Evolutionary conservation across 116 monocot genomes (phyloP).

Genomic region (Iris pallida): DNA sequence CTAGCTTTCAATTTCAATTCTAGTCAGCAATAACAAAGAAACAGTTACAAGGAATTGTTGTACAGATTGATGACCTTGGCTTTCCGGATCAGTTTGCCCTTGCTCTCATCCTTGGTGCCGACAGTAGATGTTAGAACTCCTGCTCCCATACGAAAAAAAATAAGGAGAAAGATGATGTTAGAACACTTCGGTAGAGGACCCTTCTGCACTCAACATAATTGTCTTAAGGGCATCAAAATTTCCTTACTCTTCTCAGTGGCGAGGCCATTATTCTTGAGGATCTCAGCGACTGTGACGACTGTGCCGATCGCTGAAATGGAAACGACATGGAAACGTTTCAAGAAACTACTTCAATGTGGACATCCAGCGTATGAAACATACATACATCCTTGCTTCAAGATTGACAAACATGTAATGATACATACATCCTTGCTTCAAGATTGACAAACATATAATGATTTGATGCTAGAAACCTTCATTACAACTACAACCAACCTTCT

Average conservation of each 20-base stretch:
- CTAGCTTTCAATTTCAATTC: neutral
- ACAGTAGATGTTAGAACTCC: slow-evolving; percentile 12
- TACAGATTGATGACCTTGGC: slow-evolving; percentile 13
- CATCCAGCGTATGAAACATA: too few species aligned
- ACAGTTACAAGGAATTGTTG: neutral
- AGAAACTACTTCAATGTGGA: too few species aligned
- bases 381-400: too few species aligned
- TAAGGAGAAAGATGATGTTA: too few species aligned
- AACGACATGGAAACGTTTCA: neutral
- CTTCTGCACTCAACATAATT: neutral
- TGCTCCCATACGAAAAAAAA: neutral
- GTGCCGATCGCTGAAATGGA: slow-evolving; percentile 14
- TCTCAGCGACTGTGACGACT: slow-evolving; percentile 20
- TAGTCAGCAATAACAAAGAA: neutral
- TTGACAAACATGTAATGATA: too few species aligned
- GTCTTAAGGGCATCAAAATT: neutral
- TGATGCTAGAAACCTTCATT: too few species aligned
- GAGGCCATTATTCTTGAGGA: slow-evolving; percentile 25
- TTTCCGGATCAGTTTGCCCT: slow-evolving; percentile 19
- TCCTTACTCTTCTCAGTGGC: slow-evolving; percentile 20
- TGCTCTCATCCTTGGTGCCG: slow-evolving; percentile 19
- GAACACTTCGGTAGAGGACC: too few species aligned
- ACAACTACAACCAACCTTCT: too few species aligned
- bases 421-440: too few species aligned
- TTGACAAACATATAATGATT: too few species aligned